Conservation (phyloP, 2,329 filamentous ascomycete species). For the Paradendryphiella salina region DNA sequence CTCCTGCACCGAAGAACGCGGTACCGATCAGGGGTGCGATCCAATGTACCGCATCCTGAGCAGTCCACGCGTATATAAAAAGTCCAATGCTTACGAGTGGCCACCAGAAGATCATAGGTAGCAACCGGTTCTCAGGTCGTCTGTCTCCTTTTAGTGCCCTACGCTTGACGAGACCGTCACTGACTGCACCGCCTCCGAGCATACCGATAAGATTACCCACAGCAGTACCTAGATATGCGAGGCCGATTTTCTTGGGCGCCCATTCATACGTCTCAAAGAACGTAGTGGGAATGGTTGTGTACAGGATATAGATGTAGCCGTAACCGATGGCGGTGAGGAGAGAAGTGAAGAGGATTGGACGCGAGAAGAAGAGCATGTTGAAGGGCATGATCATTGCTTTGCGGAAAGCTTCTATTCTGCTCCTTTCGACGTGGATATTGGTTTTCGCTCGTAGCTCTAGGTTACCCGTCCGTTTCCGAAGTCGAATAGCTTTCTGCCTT, state of each 20-base stretch:
- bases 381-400: slow-evolving; percentile 51
- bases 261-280: slow-evolving; percentile 30
- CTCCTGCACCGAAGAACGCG: neutral
- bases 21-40: slow-evolving; percentile 35
- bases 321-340: slow-evolving; percentile 52
- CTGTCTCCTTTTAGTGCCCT: slow-evolving; percentile 15
- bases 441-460: slow-evolving; percentile 31
- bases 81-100: slow-evolving; percentile 28
- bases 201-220: slow-evolving; percentile 41
- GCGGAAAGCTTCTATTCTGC: slow-evolving; percentile 43
- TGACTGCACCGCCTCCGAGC: slow-evolving; percentile 35
- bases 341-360: slow-evolving; percentile 56
- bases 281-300: slow-evolving; percentile 29
- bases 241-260: slow-evolving; percentile 17
- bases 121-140: slow-evolving; percentile 21
- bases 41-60: slow-evolving; percentile 29
- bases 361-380: slow-evolving; percentile 56
- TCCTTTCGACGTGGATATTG: slow-evolving; percentile 35
- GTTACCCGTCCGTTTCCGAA: slow-evolving; percentile 35
- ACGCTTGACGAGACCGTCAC: slow-evolving; percentile 32
- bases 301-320: slow-evolving; percentile 41
- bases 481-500: slow-evolving; percentile 36
- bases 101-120: slow-evolving; percentile 31
- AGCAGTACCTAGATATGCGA: slow-evolving; percentile 32
- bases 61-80: slow-evolving; percentile 39